Evolutionary conservation across 768 basidiomycete species (phyloP), one percentile per base, ranked within the genome.

Genomic region (Postia placenta): DNA sequence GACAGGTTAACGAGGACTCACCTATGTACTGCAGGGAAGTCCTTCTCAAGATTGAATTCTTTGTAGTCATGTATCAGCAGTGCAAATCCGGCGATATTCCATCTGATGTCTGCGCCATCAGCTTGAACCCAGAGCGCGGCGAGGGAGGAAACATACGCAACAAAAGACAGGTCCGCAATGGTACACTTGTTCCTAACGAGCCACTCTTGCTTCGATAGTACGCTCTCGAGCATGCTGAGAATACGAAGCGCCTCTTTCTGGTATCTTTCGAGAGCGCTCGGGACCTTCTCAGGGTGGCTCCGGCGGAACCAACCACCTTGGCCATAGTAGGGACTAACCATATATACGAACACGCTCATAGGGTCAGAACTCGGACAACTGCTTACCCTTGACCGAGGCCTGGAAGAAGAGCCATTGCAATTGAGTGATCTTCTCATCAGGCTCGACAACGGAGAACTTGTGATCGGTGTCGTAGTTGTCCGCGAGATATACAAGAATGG

Each of bases 351-450:
- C 24, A 22, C 20, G 39, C 39, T 22, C 19, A 7, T 20, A 26
- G 3, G 4, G 24, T n/a, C n/a, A 4, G 9, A 12, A n/a, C 26
- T 11, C 24, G 26, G 26, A n/a, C 7, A 28, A 26, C 15, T 1
- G 35, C 46, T 17, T n/a, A 55, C 54, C 54, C 56, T 47, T 57
- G 56, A 12, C 54, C 54, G 50, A 55, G 4, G 50, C 47, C 42
- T 55, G 56, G 53, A 71, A 74, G 60, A 69, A 67, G 28, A 73
- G 66, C 71, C 69, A 73, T 51, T 65, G 67, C 19, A 67, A 49
- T 33, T 50, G 35, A 9, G 17, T 25, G 44, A 50, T 33, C 48
- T 56, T 42, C 26, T 52, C 55, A 22, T 45, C 26, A 24, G 23
- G 23, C 17, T 42, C 51, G 2, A 24, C 25, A 28, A 50, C 38